These are phyloP conservation scores for Pleurostoma richardsiae DNA, from an alignment of 2,329 filamentous ascomycete genomes.

Conservation along the genomic window DNA sequence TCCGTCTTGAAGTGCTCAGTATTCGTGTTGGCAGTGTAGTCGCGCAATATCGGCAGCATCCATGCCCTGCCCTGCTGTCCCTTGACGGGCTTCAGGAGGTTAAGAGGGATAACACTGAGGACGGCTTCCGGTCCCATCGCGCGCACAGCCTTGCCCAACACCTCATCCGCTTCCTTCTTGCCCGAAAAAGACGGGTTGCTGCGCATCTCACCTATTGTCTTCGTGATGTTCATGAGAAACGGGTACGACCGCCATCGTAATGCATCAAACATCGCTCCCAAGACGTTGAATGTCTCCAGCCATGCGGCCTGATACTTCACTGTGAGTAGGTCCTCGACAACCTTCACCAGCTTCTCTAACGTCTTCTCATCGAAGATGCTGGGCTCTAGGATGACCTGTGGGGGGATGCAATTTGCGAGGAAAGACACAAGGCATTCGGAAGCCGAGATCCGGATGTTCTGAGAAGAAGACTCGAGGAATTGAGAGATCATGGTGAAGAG, in stretches of 20 bases:
- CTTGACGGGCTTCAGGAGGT: slow-evolving; percentile 70
- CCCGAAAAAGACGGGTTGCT: slow-evolving; percentile 83
- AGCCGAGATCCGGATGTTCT: slow-evolving; percentile 90
- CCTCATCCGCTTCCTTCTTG: slow-evolving; percentile 90
- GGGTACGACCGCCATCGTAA: slow-evolving; percentile 81
- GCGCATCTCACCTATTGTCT: slow-evolving; percentile 79
- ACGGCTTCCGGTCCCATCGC: slow-evolving; percentile 88
- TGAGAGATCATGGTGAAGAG: slow-evolving; percentile 74
- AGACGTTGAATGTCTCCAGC: slow-evolving; percentile 88
- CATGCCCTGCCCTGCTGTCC: slow-evolving; percentile 85
- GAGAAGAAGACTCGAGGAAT: slow-evolving; percentile 81
- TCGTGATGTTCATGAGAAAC: slow-evolving; percentile 69
- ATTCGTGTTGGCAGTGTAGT: slow-evolving; percentile 84
- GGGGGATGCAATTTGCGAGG: slow-evolving; percentile 82
- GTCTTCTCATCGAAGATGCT: slow-evolving; percentile 91
- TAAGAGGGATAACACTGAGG: slow-evolving; percentile 77
- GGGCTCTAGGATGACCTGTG: slow-evolving; percentile 77
- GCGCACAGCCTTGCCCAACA: slow-evolving; percentile 80
- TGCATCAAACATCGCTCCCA: slow-evolving; percentile 81
- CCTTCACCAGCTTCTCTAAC: slow-evolving; percentile 73
- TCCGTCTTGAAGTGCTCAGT: slow-evolving; percentile 80
- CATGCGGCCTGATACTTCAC: slow-evolving; percentile 93
- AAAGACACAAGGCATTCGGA: slow-evolving; percentile 95
- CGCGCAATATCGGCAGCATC: slow-evolving; percentile 87
- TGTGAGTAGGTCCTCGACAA: slow-evolving; percentile 69